Conservation (phyloP, 2,329 filamentous ascomycete species). For the Fusarium keratoplasticum region DNA sequence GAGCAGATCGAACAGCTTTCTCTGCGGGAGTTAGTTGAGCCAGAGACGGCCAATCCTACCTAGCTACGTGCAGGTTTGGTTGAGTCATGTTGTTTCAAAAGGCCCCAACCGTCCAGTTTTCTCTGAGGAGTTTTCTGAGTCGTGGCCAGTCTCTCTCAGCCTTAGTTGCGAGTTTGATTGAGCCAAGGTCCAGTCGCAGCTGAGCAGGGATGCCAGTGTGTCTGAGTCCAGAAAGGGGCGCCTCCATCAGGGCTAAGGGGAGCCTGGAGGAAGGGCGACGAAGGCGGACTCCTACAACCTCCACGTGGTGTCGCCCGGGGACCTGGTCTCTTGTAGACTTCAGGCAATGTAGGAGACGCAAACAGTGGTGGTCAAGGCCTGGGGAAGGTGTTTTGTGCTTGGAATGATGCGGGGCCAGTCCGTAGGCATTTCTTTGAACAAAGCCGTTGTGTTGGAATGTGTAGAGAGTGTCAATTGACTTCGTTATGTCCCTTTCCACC, state of each 20-base stretch:
- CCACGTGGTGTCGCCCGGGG: slow-evolving; percentile 13
- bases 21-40: background rate
- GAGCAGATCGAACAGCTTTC: background rate
- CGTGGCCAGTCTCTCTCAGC: background rate
- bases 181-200: background rate
- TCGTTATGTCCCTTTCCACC: no score
- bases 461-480: no score
- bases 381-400: no score
- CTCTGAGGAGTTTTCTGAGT: slow-evolving; percentile 1
- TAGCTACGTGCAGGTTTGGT: background rate
- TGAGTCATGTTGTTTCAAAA: background rate
- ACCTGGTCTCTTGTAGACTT: slow-evolving; percentile 5
- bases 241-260: background rate
- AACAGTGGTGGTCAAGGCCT: no score
- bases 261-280: slow-evolving; percentile 2
- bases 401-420: no score
- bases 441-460: no score
- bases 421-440: no score
- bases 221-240: background rate
- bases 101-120: slow-evolving; percentile 1
- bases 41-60: background rate
- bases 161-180: background rate
- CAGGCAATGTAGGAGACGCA: slow-evolving; percentile 17
- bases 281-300: slow-evolving; percentile 17
- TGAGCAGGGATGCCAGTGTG: background rate